These are phyloP conservation scores for Lactarius deliciosus DNA, from an alignment of 768 basidiomycete genomes.

Conservation along the genomic window DNA sequence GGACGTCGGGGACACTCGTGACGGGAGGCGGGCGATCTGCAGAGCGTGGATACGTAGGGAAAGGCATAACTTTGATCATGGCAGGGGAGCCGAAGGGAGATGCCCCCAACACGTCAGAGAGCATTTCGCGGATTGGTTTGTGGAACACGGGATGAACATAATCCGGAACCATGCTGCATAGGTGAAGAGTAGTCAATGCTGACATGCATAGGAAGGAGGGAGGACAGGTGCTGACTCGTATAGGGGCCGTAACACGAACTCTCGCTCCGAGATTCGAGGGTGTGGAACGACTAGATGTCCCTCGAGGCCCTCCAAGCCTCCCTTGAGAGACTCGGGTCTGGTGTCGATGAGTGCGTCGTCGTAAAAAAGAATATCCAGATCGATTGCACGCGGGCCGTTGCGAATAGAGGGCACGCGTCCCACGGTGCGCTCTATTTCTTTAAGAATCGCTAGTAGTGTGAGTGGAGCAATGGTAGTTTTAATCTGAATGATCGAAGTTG, in stretches of 20 bases:
- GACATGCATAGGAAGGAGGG: background rate
- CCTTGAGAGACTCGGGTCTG: slow-evolving; percentile 42
- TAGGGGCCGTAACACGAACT: slow-evolving; percentile 88
- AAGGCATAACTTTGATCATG: slow-evolving; percentile 75
- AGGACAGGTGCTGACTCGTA: slow-evolving; percentile 65
- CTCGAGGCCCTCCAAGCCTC: slow-evolving; percentile 50
- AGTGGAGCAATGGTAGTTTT: slow-evolving; percentile 67
- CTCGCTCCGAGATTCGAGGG: slow-evolving; percentile 74
- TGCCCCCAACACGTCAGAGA: slow-evolving; percentile 42
- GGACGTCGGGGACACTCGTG: slow-evolving; percentile 18
- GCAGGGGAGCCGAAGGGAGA: slow-evolving; percentile 40
- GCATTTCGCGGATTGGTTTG: slow-evolving; percentile 47
- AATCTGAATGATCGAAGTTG: slow-evolving; percentile 48
- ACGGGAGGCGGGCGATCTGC: slow-evolving; percentile 27
- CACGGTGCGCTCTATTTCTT: slow-evolving; percentile 67
- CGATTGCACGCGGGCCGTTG: slow-evolving; percentile 87
- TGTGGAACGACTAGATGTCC: slow-evolving; percentile 86
- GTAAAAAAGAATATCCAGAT: slow-evolving; percentile 85
- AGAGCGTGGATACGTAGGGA: slow-evolving; percentile 54
- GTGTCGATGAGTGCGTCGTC: slow-evolving; percentile 61
- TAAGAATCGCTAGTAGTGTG: slow-evolving; percentile 60
- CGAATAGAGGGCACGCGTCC: slow-evolving; percentile 78
- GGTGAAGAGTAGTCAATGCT: background rate
- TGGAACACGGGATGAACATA: slow-evolving; percentile 62
- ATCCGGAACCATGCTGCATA: slow-evolving; percentile 72